Evolutionary conservation across 1,139 yeast species (phyloP).

Genomic region (Magnusiomyces fungicola): DNA sequence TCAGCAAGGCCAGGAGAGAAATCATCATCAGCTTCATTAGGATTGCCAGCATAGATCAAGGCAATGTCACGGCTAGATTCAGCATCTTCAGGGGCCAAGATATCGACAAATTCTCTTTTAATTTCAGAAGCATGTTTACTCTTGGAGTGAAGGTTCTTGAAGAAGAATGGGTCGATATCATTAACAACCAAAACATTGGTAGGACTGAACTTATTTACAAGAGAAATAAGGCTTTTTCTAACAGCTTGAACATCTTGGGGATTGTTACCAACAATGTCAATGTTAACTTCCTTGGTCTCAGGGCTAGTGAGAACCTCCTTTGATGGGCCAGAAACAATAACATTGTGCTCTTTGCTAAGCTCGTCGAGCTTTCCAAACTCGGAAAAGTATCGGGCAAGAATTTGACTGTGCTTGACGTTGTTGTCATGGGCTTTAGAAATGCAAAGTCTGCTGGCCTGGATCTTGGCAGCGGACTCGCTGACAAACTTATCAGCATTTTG

Average conservation of each 20-base stretch:
- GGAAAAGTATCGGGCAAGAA: conserved; percentile 59
- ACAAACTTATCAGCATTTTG: conserved; percentile 52
- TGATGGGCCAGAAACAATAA: conserved; percentile 51
- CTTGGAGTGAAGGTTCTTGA: conserved; percentile 39
- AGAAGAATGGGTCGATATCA: conserved; percentile 67
- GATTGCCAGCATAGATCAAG: conserved; percentile 34
- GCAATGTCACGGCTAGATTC: conserved; percentile 35
- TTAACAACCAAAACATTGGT: conserved; percentile 48
- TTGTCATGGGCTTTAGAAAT: conserved; percentile 86
- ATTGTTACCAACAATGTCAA: conserved; percentile 40
- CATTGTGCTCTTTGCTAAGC: conserved; percentile 38
- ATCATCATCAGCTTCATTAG: conserved; percentile 31
- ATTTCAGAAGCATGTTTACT: conserved; percentile 37
- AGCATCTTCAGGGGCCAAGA: conserved; percentile 46
- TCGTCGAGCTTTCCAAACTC: conserved; percentile 40
- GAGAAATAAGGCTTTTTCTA: conserved; percentile 61
- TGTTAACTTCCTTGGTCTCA: conserved; percentile 22
- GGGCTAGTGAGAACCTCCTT: conserved; percentile 33
- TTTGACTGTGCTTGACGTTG: conserved; percentile 64
- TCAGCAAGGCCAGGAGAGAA: conserved; percentile 42
- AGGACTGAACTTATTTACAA: conserved; percentile 71
- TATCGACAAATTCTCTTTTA: conserved; percentile 46
- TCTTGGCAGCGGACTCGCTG: conserved; percentile 44
- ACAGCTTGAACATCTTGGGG: conserved; percentile 43
- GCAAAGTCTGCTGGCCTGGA: conserved; percentile 63